Base-by-base conservation (phyloP, 768 basidiomycete species). In the Leccinellum rugosiceps region DNA sequence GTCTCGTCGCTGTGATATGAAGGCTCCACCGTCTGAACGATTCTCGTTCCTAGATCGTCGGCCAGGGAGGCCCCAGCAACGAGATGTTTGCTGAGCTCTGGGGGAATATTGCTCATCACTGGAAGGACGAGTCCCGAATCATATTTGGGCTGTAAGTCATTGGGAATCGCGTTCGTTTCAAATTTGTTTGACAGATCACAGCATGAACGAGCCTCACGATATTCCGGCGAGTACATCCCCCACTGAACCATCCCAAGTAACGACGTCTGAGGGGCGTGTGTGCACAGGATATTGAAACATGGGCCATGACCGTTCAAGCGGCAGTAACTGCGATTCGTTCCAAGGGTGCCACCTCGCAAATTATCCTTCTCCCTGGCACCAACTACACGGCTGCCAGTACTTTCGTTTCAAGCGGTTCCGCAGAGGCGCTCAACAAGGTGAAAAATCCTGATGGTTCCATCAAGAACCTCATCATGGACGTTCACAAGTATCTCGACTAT, bases 141-240 rank as follows among this genome's bases (percentile, higher is more conserved):
- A 73, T 82, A n/a, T 83, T 83, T 44, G 81, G 80, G 53, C 57
- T 82, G 81, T 81, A 60, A 53, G 78, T 72, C 7, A 3, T 35
- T 32, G 17, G 10, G 4, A 8, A 31, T 30, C 34, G 2, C 1
- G 3, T 43, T n/a, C 8, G 10, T 19, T 51, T 50, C 26, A 31
- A 26, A 32, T 25, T 7, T 44, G 11, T 25, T 31, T 60, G 13
- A 57, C 26, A 44, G 34, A 48, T 53, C 3, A 14, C 30, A 82
- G 80, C 28, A 84, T 85, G 83, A 86, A 86, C 60, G 84, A 86
- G 61, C 84, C 84, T 6, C 84, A 86, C 59, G 81, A 85, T 64
- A 67, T 83, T 6, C 80, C 80, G 9, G 66, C 58, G n/a, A 50
- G 68, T 64, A 58, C 54, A 26, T 61, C 67, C 2, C 83, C 82